A percentile compares a stretch with the other conserved stretches of the same genome.
Evolutionary conservation across 805 yeast genomes (phyloP).

Genomic region (Metschnikowia noctiluminum): DNA sequence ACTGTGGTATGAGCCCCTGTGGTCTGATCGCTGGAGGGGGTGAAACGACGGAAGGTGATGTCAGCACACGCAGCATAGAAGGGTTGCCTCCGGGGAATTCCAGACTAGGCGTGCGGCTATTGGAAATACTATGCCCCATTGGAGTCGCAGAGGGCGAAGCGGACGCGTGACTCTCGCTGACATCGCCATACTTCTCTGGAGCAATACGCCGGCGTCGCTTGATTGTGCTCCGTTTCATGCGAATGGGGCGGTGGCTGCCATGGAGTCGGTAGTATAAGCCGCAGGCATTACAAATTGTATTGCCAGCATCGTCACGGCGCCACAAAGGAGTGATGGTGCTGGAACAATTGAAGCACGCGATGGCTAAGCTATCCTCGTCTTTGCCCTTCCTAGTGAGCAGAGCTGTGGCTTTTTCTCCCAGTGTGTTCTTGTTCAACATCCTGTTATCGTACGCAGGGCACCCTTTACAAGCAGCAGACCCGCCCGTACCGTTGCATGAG

Average conservation of each 20-base stretch:
- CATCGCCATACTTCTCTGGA: constrained; percentile 3
- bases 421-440: constrained; percentile 27
- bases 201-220: constrained; percentile 62
- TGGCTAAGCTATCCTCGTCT: constrained; percentile 47
- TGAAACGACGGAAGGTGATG: neutral
- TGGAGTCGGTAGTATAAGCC: constrained; percentile 75
- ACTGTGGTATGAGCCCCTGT: constrained; percentile 6
- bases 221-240: constrained; percentile 68
- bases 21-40: neutral
- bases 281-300: constrained; percentile 86
- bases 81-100: neutral
- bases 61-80: neutral
- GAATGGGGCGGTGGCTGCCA: constrained; percentile 73
- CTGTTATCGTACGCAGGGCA: constrained; percentile 84
- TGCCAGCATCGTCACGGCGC: constrained; percentile 79
- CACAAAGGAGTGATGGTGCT: constrained; percentile 85
- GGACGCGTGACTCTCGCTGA: neutral
- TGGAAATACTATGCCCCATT: neutral
- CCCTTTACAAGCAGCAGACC: constrained; percentile 72
- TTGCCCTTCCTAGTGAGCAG: constrained; percentile 10
- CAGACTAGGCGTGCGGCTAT: neutral
- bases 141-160: constrained; percentile 2
- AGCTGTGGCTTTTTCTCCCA: constrained; percentile 7
- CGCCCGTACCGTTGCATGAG: constrained; percentile 85
- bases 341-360: constrained; percentile 80